phyloP scores from a whole-genome alignment of 2,329 filamentous ascomycete species.

The Aspergillus sp. region DNA sequence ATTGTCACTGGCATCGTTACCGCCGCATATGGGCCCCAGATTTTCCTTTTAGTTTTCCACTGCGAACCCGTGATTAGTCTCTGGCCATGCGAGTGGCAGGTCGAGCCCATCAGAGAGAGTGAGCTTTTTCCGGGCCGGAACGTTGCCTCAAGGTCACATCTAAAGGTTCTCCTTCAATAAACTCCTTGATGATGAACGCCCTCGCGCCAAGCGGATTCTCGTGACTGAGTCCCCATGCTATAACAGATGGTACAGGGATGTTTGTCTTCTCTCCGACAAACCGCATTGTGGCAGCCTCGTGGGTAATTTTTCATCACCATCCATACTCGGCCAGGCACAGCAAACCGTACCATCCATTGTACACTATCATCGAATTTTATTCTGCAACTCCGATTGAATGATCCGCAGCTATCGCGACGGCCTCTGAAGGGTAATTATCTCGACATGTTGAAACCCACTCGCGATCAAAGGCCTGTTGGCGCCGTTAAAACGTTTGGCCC shows the following conservation, averaged over 20 bases:
- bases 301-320: conserved; percentile 2
- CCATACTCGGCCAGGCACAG: conserved; percentile 6
- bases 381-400: conserved; percentile 2
- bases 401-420: too few relatives aligned
- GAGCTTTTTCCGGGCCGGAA: not conserved
- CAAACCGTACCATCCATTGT: conserved; percentile 3
- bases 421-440: too few relatives aligned
- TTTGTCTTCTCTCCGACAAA: conserved; percentile 8
- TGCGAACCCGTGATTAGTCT: conserved; percentile 51
- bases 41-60: conserved; percentile 53
- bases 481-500: conserved; percentile 1
- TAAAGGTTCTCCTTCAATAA: conserved; percentile 6
- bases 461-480: not conserved
- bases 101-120: conserved; percentile 21
- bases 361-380: conserved; percentile 1
- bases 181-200: conserved; percentile 8
- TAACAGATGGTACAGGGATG: conserved; percentile 6
- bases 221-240: conserved; percentile 1
- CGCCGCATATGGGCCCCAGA: conserved; percentile 48
- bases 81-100: conserved; percentile 54
- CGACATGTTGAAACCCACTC: too few relatives aligned
- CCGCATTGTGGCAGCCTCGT: conserved; percentile 3
- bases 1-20: conserved; percentile 35
- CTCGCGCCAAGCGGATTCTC: conserved; percentile 5
- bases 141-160: conserved; percentile 5